phyloP scores from a whole-genome alignment of 208 protist genomes.

The Acanthamoeba castellanii region DNA sequence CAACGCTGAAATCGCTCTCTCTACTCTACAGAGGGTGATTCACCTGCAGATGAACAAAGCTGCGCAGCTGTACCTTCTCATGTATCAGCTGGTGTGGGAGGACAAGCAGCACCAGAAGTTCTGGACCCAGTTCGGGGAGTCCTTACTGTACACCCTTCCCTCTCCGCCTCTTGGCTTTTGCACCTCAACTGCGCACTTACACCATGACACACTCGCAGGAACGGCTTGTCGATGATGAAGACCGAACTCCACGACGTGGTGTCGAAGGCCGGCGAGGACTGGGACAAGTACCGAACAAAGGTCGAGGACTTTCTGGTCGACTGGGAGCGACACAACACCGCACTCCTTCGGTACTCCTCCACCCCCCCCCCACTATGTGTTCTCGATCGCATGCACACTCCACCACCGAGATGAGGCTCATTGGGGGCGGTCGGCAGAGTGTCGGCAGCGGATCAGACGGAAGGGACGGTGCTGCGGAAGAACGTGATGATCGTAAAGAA shows the following conservation, averaged over 20 bases:
- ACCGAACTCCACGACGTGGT: slow-evolving; percentile 5
- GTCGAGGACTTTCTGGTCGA: slow-evolving; percentile 44
- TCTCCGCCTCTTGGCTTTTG: neutral
- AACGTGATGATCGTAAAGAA: slow-evolving; percentile 42
- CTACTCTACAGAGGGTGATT: neutral
- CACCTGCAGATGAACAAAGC: slow-evolving; percentile 60
- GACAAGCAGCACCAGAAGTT: slow-evolving; percentile 50
- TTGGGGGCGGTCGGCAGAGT: neutral
- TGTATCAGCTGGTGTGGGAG: slow-evolving; percentile 47
- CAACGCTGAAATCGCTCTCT: neutral
- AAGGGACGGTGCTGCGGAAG: slow-evolving; percentile 35
- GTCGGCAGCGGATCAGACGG: slow-evolving; percentile 41
- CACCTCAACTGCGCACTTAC: neutral
- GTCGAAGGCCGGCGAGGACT: neutral
- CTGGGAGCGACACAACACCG: slow-evolving; percentile 36
- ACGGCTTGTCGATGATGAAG: slow-evolving; percentile 40
- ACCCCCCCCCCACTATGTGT: neutral
- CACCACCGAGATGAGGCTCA: too few relatives aligned
- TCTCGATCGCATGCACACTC: neutral
- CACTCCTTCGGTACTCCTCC: slow-evolving; percentile 6
- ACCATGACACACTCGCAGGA: neutral
- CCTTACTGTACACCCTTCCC: slow-evolving; percentile 4
- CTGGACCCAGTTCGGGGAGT: slow-evolving; percentile 49
- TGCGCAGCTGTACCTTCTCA: slow-evolving; percentile 6
- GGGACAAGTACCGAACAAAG: slow-evolving; percentile 30